Percentiles rank a stretch among this genome's conserved stretches.
Conservation (phyloP, 148 eudicot genomes). For the Diospyros lotus region DNA sequence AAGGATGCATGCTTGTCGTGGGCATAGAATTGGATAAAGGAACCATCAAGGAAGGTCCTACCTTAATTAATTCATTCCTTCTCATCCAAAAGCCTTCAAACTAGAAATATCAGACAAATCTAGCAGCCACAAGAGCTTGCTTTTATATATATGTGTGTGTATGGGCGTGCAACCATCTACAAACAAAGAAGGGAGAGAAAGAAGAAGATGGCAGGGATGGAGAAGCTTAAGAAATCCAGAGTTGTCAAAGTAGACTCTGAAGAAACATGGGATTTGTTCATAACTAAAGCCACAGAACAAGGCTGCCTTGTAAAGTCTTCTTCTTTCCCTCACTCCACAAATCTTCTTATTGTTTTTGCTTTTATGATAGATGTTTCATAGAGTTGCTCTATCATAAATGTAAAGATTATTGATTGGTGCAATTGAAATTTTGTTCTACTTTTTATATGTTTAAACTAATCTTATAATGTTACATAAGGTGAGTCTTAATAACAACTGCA, state of each 20-base stretch:
- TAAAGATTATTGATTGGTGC: background rate
- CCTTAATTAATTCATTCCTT: slow-evolving; percentile 2
- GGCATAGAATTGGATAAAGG: slow-evolving; percentile 10
- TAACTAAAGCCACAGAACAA: slow-evolving; percentile 14
- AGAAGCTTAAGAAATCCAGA: slow-evolving; percentile 16
- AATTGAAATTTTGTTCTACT: background rate
- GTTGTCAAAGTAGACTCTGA: slow-evolving; percentile 22
- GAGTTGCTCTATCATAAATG: background rate
- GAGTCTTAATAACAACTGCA: too few relatives aligned
- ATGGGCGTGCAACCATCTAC: too few relatives aligned
- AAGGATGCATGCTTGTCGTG: background rate
- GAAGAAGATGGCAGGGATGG: slow-evolving; percentile 16
- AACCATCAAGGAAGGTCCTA: slow-evolving; percentile 12
- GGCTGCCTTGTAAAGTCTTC: slow-evolving; percentile 21
- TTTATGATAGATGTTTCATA: background rate
- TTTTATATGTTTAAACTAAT: too few relatives aligned
- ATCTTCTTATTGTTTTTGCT: background rate
- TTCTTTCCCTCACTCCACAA: background rate
- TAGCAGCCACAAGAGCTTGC: background rate
- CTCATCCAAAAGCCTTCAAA: background rate
- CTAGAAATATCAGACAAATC: background rate
- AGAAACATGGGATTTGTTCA: slow-evolving; percentile 29
- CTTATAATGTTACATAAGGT: too few relatives aligned
- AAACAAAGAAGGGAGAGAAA: background rate
- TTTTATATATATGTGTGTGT: background rate